phyloP scores from a whole-genome alignment of 352 stramenopile species.

The Phytophthora aleatoria region DNA sequence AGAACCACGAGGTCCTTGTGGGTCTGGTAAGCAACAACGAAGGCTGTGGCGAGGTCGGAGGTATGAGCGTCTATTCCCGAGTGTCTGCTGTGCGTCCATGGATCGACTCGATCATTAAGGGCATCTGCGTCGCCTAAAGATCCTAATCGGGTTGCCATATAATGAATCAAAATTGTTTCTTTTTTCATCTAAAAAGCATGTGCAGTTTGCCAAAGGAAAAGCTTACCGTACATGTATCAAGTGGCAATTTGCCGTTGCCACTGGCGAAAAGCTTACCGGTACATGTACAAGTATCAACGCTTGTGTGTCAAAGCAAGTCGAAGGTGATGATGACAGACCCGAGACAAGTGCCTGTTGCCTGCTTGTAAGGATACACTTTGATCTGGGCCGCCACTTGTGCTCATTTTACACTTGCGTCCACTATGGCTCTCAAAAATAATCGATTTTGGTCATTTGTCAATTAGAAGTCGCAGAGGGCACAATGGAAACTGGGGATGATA shows the following conservation, averaged over 20 bases:
- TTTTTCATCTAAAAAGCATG: slow-evolving; percentile 1
- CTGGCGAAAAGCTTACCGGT: neutral
- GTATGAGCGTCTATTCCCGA: slow-evolving; percentile 61
- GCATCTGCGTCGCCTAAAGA: slow-evolving; percentile 29
- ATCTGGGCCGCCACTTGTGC: neutral
- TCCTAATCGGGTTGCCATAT: neutral
- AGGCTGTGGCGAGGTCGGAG: slow-evolving; percentile 43
- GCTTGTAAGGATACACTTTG: slow-evolving; percentile 25
- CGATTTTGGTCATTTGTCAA: slow-evolving; percentile 20
- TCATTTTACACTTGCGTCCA: slow-evolving; percentile 1
- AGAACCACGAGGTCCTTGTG: slow-evolving; percentile 39
- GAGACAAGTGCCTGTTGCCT: slow-evolving; percentile 9
- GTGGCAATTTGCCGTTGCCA: neutral
- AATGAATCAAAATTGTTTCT: slow-evolving; percentile 24
- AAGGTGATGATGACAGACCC: slow-evolving; percentile 5
- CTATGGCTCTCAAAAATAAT: slow-evolving; percentile 15
- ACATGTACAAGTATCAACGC: neutral
- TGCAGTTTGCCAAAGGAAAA: slow-evolving; percentile 1
- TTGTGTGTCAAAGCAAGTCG: slow-evolving; percentile 1
- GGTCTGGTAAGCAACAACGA: slow-evolving; percentile 62
- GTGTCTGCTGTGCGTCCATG: slow-evolving; percentile 53
- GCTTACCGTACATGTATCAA: neutral
- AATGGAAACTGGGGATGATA: slow-evolving; percentile 29
- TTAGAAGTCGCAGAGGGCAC: neutral
- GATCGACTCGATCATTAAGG: slow-evolving; percentile 46